Evolutionary conservation across 2,329 filamentous ascomycete genomes (phyloP).

Genomic region (Exophiala viscosa): DNA sequence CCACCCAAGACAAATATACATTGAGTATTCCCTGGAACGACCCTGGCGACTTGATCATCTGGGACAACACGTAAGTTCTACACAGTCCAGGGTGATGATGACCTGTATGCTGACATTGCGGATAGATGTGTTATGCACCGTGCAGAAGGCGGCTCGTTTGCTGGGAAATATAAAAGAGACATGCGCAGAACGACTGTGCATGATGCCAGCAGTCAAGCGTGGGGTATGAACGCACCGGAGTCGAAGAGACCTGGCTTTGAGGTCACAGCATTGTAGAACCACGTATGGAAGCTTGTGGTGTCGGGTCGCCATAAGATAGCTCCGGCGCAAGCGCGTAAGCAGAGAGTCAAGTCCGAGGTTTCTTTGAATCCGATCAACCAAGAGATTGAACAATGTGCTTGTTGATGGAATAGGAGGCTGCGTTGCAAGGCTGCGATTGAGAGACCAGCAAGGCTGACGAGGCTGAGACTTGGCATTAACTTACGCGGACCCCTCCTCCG

Average conservation of each 20-base stretch:
- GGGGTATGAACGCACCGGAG: slow-evolving; percentile 42
- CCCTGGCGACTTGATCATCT: slow-evolving; percentile 51
- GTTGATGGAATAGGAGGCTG: background rate
- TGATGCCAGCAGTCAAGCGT: slow-evolving; percentile 43
- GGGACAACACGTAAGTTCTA: slow-evolving; percentile 52
- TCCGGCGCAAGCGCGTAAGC: no score
- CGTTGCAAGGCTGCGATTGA: background rate
- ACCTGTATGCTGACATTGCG: background rate
- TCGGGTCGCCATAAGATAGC: background rate
- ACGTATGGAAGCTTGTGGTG: background rate
- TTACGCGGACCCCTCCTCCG: no score
- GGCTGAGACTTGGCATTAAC: background rate
- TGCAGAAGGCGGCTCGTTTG: slow-evolving; percentile 47
- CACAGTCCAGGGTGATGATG: background rate
- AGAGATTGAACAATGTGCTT: background rate
- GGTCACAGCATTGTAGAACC: slow-evolving; percentile 13
- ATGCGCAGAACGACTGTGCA: slow-evolving; percentile 57
- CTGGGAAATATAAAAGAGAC: slow-evolving; percentile 49
- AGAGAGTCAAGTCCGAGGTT: no score
- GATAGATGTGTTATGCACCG: slow-evolving; percentile 53
- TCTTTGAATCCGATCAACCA: no score
- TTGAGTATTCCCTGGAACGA: slow-evolving; percentile 48
- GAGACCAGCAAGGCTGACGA: background rate
- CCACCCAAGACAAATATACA: slow-evolving; percentile 47
- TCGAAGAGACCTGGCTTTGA: slow-evolving; percentile 31